Base-by-base conservation (phyloP, 768 basidiomycete genomes). In the Auriscalpium orientale region DNA sequence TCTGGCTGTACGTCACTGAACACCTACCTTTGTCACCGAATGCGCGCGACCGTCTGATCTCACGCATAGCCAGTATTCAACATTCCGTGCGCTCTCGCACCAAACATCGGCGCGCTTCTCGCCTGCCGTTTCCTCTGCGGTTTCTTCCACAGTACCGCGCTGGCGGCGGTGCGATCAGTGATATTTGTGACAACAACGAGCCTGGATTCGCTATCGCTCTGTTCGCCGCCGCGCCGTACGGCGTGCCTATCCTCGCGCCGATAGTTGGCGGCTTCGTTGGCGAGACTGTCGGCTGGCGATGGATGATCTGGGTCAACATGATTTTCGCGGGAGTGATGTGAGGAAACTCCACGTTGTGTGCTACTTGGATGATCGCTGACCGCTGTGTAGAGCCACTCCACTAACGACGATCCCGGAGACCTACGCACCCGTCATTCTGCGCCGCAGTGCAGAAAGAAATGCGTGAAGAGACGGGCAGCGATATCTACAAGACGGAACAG, bases 181-280 rank as follows among this genome's bases (percentile, higher is more conserved):
- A n/a, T n/a, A n/a, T 72, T 11, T 72, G 70, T 67, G 69, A 71
- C 43, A 68, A 71, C 54, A 67, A 70, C 46, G 67, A 68, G 35
- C 69, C 72, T 52, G 73, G 72, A 40, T 65, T 76, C 46, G 75
- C 75, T 9, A 74, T 76, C 37, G 70, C 72, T 0, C 48, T 75
- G 15, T 77, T 76, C 55, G 71, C 72, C 6, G 68, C 74, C 1
- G 72, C 72, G 7, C 73, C 74, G 0, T 77, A 76, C 62, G 66
- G 72, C 2, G 75, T 71, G 36, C 76, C 76, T 6, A 71, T 79
- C 0, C 46, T 80, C 28, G 83, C 83, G 2, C 84, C 79, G 7
- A 74, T 81, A 51, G 71, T 78, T 16, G 79, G 77, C 53, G 76
- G 76, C 11, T 74, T 74, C 51, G 73, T 76, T 53, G 71, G 74